phyloP scores from a whole-genome alignment of 2,329 filamentous ascomycete genomes.

The Podosphaera fusca region DNA sequence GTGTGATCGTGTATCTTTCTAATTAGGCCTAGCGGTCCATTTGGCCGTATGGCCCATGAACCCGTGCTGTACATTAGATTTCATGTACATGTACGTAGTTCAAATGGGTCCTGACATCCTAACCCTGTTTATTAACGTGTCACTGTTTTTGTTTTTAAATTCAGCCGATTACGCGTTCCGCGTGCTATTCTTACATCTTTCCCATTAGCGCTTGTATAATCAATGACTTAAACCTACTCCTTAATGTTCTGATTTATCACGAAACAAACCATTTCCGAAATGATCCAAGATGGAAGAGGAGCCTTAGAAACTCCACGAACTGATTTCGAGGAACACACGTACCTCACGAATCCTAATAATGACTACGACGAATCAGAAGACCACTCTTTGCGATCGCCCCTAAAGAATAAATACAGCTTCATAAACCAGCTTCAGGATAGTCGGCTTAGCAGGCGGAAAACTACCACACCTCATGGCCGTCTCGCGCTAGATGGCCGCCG shows the following conservation, averaged over 20 bases:
- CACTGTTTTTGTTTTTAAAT: not conserved
- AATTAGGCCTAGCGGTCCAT: too few relatives aligned
- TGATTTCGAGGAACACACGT: constrained; percentile 64
- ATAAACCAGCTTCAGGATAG: constrained; percentile 52
- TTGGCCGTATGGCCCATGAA: too few relatives aligned
- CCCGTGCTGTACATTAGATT: too few relatives aligned
- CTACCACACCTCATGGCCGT: constrained; percentile 50
- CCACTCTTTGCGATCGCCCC: constrained; percentile 64
- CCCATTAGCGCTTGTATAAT: not conserved
- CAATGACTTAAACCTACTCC: not conserved
- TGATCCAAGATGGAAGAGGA: constrained; percentile 40
- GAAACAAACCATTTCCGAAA: constrained; percentile 18
- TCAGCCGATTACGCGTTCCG: not conserved
- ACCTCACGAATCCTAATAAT: constrained; percentile 37
- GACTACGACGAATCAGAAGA: constrained; percentile 74
- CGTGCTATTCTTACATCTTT: not conserved
- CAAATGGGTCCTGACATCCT: too few relatives aligned
- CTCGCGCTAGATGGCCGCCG: constrained; percentile 47
- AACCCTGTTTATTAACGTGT: not conserved
- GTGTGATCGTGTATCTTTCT: too few relatives aligned
- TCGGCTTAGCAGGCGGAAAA: constrained; percentile 23
- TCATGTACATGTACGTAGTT: too few relatives aligned
- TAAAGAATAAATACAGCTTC: constrained; percentile 52
- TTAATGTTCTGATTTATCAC: not conserved
- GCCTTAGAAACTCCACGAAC: constrained; percentile 71